phyloP scores from a whole-genome alignment of 371 early-diverging fungal genomes.

The Apophysomyces variabilis region DNA sequence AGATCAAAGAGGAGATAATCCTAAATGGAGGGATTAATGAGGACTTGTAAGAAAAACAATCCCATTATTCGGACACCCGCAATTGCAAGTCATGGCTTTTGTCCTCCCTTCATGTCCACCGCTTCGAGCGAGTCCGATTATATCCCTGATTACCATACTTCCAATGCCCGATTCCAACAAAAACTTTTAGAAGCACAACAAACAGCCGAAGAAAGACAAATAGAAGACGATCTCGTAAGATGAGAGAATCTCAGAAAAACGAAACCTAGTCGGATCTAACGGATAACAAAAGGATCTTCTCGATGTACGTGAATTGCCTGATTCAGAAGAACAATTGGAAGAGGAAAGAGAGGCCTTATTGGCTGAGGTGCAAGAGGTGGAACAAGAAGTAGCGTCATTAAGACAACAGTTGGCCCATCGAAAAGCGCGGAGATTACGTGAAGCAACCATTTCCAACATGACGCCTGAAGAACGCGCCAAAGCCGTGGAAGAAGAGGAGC shows the following conservation, averaged over 20 bases:
- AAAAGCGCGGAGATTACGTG: slow-evolving; percentile 22
- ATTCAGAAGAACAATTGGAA: slow-evolving; percentile 21
- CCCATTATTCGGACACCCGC: too few species aligned
- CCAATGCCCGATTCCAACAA: slow-evolving; percentile 34
- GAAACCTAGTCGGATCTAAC: background rate
- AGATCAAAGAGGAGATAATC: too few species aligned
- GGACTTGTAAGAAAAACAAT: too few species aligned
- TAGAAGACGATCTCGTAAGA: slow-evolving; percentile 34
- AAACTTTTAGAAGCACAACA: slow-evolving; percentile 30
- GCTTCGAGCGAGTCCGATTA: slow-evolving; percentile 12
- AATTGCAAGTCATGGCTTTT: too few species aligned
- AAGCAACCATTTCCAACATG: slow-evolving; percentile 36
- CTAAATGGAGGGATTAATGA: too few species aligned
- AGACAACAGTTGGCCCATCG: slow-evolving; percentile 21
- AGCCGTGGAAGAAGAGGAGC: slow-evolving; percentile 13
- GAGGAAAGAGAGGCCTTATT: slow-evolving; percentile 9
- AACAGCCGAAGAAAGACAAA: slow-evolving; percentile 15
- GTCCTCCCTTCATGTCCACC: background rate
- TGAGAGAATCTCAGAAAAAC: background rate
- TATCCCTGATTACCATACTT: slow-evolving; percentile 28
- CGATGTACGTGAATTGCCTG: slow-evolving; percentile 10
- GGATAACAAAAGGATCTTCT: slow-evolving; percentile 11
- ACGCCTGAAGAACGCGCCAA: slow-evolving; percentile 46
- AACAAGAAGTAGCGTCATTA: slow-evolving; percentile 21
- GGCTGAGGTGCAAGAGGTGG: slow-evolving; percentile 19